Percentiles rank a stretch among this genome's conserved stretches.
Evolutionary conservation across 306 rosid species (phyloP).

Genomic region (Fragaria iinumae): DNA sequence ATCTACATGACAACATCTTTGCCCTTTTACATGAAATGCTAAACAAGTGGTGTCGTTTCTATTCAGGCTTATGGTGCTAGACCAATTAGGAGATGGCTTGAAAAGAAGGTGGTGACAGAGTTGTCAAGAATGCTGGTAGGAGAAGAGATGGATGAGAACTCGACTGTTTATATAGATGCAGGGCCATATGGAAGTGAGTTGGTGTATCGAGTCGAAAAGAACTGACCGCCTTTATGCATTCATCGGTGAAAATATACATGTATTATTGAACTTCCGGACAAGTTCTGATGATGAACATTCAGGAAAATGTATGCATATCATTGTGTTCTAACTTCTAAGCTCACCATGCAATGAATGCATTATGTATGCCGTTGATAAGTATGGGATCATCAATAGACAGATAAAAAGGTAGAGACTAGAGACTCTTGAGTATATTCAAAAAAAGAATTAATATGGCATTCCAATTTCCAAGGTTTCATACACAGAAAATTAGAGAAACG

Average conservation of each 20-base stretch:
- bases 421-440: too few relatives aligned
- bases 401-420: too few relatives aligned
- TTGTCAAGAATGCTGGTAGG: conserved; percentile 74
- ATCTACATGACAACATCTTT: too few relatives aligned
- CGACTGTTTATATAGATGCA: conserved; percentile 76
- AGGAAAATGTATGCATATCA: not conserved
- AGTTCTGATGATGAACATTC: not conserved
- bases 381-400: too few relatives aligned
- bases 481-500: too few relatives aligned
- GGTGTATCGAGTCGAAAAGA: conserved; percentile 61
- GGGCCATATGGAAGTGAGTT: conserved; percentile 39
- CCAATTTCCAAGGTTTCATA: too few relatives aligned
- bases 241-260: not conserved
- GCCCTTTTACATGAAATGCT: not conserved
- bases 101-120: conserved; percentile 86
- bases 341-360: too few relatives aligned
- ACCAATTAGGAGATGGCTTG: conserved; percentile 93
- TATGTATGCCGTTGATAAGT: too few relatives aligned
- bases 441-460: too few relatives aligned
- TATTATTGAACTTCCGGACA: not conserved
- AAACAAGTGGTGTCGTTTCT: not conserved
- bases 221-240: conserved; percentile 29
- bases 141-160: conserved; percentile 87
- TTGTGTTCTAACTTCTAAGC: too few relatives aligned
- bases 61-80: conserved; percentile 85